phyloP scores from a whole-genome alignment of 257 asterid species.

The Handroanthus guayacan region DNA sequence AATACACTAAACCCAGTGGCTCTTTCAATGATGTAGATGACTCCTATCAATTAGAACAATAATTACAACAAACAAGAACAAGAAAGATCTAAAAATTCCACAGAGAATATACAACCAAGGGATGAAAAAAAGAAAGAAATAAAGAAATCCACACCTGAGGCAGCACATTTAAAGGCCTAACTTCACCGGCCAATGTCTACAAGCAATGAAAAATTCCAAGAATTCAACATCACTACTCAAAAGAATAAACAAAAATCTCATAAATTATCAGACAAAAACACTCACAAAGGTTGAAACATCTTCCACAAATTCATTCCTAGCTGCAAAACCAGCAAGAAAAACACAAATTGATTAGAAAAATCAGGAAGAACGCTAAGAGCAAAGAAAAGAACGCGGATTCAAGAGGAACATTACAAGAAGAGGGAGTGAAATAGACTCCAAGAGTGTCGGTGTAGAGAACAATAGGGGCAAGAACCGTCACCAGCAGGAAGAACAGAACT shows the following conservation, averaged over 20 bases:
- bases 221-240: constrained; percentile 24
- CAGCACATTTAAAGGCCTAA: constrained; percentile 70
- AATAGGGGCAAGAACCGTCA: constrained; percentile 78
- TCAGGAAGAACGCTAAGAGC: not conserved
- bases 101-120: not conserved
- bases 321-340: constrained; percentile 48
- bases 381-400: not conserved
- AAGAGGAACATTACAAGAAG: constrained; percentile 56
- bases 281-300: constrained; percentile 82
- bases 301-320: constrained; percentile 63
- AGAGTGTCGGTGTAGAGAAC: constrained; percentile 74
- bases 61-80: constrained; percentile 29
- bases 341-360: constrained; percentile 3
- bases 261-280: constrained; percentile 10
- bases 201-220: constrained; percentile 25
- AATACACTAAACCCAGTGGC: constrained; percentile 57
- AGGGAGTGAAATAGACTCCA: constrained; percentile 52
- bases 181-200: constrained; percentile 78
- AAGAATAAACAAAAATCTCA: constrained; percentile 4
- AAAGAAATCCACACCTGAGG: constrained; percentile 65
- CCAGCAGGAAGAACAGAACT: constrained; percentile 60
- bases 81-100: constrained; percentile 31
- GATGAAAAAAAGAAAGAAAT: constrained; percentile 6
- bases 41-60: constrained; percentile 50
- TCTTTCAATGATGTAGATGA: constrained; percentile 54